Conservation (phyloP, 2,329 filamentous ascomycete genomes). For the Coccinonectria pachysandricola region DNA sequence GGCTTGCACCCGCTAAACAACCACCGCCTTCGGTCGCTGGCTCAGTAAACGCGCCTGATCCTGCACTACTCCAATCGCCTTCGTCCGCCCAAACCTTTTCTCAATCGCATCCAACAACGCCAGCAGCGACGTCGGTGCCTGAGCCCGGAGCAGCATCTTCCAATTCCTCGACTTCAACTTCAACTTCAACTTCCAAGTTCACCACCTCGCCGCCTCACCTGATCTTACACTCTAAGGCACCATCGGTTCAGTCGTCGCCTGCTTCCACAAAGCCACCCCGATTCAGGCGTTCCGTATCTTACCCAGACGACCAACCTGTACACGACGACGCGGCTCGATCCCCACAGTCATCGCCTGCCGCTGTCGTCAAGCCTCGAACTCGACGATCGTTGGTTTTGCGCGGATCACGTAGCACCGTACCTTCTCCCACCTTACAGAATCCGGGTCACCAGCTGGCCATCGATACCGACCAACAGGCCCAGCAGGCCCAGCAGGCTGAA, state of each 20-base stretch:
- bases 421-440: slow-evolving; percentile 21
- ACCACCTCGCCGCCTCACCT: slow-evolving; percentile 10
- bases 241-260: slow-evolving; percentile 24
- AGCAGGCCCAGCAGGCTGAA: slow-evolving; percentile 12
- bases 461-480: slow-evolving; percentile 18
- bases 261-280: no score
- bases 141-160: slow-evolving; percentile 1
- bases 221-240: slow-evolving; percentile 23
- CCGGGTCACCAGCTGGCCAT: slow-evolving; percentile 24
- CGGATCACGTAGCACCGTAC: slow-evolving; percentile 25
- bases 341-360: slow-evolving; percentile 13
- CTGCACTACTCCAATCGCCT: no score
- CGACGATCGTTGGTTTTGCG: slow-evolving; percentile 30
- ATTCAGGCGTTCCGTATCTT: slow-evolving; percentile 16
- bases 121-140: slow-evolving; percentile 5
- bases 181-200: slow-evolving; percentile 6
- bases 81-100: no score
- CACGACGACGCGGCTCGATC: slow-evolving; percentile 13
- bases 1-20: no score
- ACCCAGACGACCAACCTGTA: slow-evolving; percentile 14
- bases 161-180: slow-evolving; percentile 4
- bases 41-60: slow-evolving; percentile 8
- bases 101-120: no score
- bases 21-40: no score
- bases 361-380: slow-evolving; percentile 22